Conservation (phyloP, 768 basidiomycete species). For the Coprinellus micaceus region DNA sequence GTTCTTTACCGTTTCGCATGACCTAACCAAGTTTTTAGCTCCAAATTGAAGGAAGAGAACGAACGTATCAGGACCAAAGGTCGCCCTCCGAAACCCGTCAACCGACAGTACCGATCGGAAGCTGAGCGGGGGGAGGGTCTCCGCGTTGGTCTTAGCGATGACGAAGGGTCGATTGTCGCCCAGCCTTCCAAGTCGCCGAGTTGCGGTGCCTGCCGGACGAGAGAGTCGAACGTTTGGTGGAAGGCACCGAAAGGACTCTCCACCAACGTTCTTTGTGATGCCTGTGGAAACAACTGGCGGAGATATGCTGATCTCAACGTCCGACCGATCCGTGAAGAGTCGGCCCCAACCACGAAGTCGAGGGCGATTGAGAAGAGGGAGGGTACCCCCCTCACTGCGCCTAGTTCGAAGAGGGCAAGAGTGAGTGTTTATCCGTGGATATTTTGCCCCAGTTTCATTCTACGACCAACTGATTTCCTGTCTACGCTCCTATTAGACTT, state of each 20-base stretch:
- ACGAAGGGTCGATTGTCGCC: slow-evolving; percentile 72
- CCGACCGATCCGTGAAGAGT: slow-evolving; percentile 66
- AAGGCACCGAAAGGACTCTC: slow-evolving; percentile 85
- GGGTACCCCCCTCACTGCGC: slow-evolving; percentile 49
- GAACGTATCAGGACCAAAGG: slow-evolving; percentile 41
- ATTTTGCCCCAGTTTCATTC: not conserved
- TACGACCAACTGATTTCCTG: too few relatives aligned
- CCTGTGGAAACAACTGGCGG: slow-evolving; percentile 84
- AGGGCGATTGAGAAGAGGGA: slow-evolving; percentile 58
- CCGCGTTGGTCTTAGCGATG: slow-evolving; percentile 55
- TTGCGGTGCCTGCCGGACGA: slow-evolving; percentile 84
- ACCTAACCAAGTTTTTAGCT: slow-evolving; percentile 33
- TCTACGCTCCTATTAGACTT: slow-evolving; percentile 35
- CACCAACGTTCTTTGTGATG: slow-evolving; percentile 77
- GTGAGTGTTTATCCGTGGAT: slow-evolving; percentile 25
- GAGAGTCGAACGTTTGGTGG: slow-evolving; percentile 83
- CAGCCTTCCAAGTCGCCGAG: slow-evolving; percentile 51
- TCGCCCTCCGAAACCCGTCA: slow-evolving; percentile 31
- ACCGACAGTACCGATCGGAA: slow-evolving; percentile 32
- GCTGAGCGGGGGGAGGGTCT: slow-evolving; percentile 43
- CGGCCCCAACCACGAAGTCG: slow-evolving; percentile 48
- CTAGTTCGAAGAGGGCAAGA: slow-evolving; percentile 42
- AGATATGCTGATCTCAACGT: slow-evolving; percentile 91
- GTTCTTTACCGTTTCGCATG: not conserved
- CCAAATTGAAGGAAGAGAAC: slow-evolving; percentile 69